Evolutionary conservation across 169 alveolate genomes (phyloP).

Genomic region (Eimeria brunetti): DNA sequence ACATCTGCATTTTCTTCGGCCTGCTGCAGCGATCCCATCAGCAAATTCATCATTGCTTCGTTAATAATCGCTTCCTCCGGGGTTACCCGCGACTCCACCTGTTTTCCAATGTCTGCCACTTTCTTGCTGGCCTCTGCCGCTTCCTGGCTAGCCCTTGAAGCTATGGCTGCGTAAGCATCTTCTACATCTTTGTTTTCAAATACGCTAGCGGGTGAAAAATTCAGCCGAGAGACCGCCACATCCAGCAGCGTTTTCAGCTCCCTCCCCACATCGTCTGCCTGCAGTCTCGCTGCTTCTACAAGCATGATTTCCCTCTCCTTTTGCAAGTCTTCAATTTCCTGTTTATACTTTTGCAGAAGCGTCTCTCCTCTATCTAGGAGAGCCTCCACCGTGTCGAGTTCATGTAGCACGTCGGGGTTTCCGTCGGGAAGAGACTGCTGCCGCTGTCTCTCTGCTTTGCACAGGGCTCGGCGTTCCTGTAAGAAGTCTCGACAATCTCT

Average conservation of each 20-base stretch:
- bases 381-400: neutral
- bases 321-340: neutral
- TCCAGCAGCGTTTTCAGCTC: neutral
- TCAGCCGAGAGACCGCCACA: neutral
- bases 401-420: neutral
- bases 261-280: constrained; percentile 8
- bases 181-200: neutral
- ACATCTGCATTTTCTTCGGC: neutral
- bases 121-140: constrained; percentile 5
- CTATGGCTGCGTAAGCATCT: neutral
- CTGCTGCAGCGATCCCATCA: neutral
- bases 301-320: neutral
- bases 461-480: constrained; percentile 12
- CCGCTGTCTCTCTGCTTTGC: neutral
- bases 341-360: neutral
- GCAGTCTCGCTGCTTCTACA: neutral
- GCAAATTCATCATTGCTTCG: neutral
- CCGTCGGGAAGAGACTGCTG: neutral
- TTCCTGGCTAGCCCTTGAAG: constrained; percentile 9
- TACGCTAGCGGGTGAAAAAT: neutral
- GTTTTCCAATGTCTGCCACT: neutral
- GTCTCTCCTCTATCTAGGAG: neutral
- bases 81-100: constrained; percentile 2
- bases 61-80: neutral
- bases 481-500: constrained; percentile 1